Evolutionary conservation across 2,329 filamentous ascomycete species (phyloP).

Genomic region (Aureobasidium pullulans): DNA sequence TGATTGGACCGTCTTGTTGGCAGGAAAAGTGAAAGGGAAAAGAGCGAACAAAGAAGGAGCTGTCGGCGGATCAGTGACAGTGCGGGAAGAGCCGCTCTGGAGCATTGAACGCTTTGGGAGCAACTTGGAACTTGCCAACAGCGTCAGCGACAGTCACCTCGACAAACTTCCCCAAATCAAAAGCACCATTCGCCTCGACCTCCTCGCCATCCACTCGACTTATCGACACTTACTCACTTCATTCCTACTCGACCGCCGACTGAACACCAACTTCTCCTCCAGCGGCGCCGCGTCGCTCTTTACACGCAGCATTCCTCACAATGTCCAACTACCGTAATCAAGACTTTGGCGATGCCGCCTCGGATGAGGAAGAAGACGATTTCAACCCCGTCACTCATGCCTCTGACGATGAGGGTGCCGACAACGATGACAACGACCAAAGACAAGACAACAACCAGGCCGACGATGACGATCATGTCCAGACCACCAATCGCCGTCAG

Average conservation of each 20-base stretch:
- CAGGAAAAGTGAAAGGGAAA: not conserved
- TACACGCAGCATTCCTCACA: not conserved
- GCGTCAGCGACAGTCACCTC: not conserved
- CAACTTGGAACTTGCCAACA: not conserved
- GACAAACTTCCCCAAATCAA: not conserved
- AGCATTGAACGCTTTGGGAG: slow-evolving; percentile 3
- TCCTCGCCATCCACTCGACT: not conserved
- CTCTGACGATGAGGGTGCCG: slow-evolving; percentile 60
- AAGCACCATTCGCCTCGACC: not conserved
- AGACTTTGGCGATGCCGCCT: slow-evolving; percentile 37
- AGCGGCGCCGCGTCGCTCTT: slow-evolving; percentile 11
- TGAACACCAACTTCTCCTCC: not conserved
- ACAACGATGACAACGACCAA: slow-evolving; percentile 24
- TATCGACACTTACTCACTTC: not conserved
- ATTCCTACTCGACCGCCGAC: not conserved
- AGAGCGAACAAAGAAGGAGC: slow-evolving; percentile 8
- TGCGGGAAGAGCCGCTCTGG: slow-evolving; percentile 8
- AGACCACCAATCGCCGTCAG: slow-evolving; percentile 14
- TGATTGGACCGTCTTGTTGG: not conserved
- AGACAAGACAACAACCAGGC: slow-evolving; percentile 30
- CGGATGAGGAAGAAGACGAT: slow-evolving; percentile 67
- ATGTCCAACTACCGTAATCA: slow-evolving; percentile 41
- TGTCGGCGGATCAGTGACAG: not conserved
- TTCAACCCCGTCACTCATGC: slow-evolving; percentile 77
- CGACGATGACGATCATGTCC: slow-evolving; percentile 24